These are phyloP conservation scores for Clarireedia monteithiana DNA, from an alignment of 2,329 filamentous ascomycete genomes.

Conservation along the genomic window DNA sequence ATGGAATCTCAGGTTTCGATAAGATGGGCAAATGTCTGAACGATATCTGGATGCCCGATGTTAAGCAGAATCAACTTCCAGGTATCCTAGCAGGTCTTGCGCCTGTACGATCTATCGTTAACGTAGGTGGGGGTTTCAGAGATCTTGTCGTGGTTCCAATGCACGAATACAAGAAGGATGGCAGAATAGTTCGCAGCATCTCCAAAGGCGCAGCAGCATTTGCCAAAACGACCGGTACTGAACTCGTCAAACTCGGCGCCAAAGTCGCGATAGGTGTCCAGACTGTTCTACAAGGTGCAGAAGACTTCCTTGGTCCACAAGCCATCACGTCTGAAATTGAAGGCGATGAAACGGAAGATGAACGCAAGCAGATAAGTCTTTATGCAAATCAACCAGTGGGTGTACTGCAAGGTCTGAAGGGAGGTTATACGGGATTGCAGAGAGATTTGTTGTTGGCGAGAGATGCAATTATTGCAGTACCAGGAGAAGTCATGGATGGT, in stretches of 20 bases:
- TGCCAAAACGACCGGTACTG: constrained; percentile 85
- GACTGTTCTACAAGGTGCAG: constrained; percentile 81
- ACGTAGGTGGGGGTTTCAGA: constrained; percentile 78
- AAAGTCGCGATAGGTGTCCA: constrained; percentile 94
- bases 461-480: constrained; percentile 91
- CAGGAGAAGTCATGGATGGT: constrained; percentile 83
- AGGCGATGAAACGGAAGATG: constrained; percentile 59
- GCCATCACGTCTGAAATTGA: constrained; percentile 29
- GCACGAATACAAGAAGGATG: constrained; percentile 88
- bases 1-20: constrained; percentile 86
- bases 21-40: constrained; percentile 84
- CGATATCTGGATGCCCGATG: constrained; percentile 93
- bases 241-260: constrained; percentile 88
- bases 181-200: constrained; percentile 82
- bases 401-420: constrained; percentile 76
- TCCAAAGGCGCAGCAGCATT: constrained; percentile 87
- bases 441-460: constrained; percentile 79
- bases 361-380: constrained; percentile 72
- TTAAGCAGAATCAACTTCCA: constrained; percentile 81
- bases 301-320: constrained; percentile 59
- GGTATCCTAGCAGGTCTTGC: constrained; percentile 83
- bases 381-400: constrained; percentile 93
- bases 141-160: constrained; percentile 87
- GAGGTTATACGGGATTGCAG: constrained; percentile 74
- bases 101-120: constrained; percentile 82